phyloP scores from a whole-genome alignment of 257 asterid genomes.

The Echium plantagineum region DNA sequence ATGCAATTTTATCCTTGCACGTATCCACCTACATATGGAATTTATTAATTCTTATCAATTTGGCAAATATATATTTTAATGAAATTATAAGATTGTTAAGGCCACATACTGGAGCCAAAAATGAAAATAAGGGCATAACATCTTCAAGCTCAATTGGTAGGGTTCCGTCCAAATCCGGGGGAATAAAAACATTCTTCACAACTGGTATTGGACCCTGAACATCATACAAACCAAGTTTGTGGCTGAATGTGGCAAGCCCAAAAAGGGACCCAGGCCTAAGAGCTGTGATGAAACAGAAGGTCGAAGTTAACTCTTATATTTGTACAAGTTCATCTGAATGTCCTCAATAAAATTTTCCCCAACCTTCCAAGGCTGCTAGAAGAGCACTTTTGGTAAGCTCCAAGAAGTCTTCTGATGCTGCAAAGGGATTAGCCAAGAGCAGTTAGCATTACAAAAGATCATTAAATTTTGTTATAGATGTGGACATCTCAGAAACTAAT shows the following conservation, averaged over 20 bases:
- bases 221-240: conserved; percentile 90
- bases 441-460: conserved; percentile 11
- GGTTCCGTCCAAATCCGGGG: conserved; percentile 59
- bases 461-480: neutral
- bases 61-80: no score
- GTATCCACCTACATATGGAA: conserved; percentile 63
- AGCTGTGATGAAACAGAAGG: conserved; percentile 42
- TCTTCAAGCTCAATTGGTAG: conserved; percentile 82
- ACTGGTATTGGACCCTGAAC: conserved; percentile 98
- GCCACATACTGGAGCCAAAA: conserved; percentile 82
- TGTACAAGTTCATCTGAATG: neutral
- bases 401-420: conserved; percentile 97
- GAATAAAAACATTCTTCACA: conserved; percentile 84
- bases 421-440: conserved; percentile 15
- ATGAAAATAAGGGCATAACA: conserved; percentile 91
- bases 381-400: conserved; percentile 96
- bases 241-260: conserved; percentile 96
- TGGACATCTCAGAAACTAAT: no score
- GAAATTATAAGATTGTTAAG: no score
- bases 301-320: conserved; percentile 9
- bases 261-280: conserved; percentile 95
- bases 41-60: conserved; percentile 10
- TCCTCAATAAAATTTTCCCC: conserved; percentile 13
- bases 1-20: conserved; percentile 73
- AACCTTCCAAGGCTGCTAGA: conserved; percentile 95